Base-by-base conservation (phyloP, 371 early-diverging fungal species). In the Sporodiniella umbellata region DNA sequence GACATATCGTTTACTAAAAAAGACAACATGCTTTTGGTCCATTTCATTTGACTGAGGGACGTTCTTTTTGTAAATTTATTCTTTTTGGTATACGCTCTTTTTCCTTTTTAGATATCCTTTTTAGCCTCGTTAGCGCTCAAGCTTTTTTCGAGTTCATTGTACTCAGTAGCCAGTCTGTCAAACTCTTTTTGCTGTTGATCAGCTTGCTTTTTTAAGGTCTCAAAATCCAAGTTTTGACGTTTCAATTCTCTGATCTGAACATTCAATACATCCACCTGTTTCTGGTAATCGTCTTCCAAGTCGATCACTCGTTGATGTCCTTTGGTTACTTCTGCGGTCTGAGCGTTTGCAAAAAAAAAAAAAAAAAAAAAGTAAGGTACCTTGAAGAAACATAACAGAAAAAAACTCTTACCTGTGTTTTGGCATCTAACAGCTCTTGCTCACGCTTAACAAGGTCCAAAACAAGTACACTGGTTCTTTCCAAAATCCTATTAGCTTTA, bases 181-280 rank as follows among this genome's bases (percentile, higher is more conserved):
- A 86, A 92, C 62, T 89, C 89, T 23, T 74, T 53, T 42, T 77
- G 63, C 51, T 79, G 83, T 54, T 83, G 77, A 42, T 70, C 74
- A 6, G 86, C 86, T 66, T 92, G 91, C 64, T 87, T 86, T 71
- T 87, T 88, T 49, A 92, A 64, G 18, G 78, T 83, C 33, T 85
- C 89, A 45, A 75, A 73, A 43, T 92, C 86, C 22, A 60, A 51
- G 14, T 75, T 60, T 70, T 81, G 67, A 56, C 75, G 64, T 56
- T 80, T 68, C 39, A 78, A 61, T 48, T 76, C 71, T 42, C 67
- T 62, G 19, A 85, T 56, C 62, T 85, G 68, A 14, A 45, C 46
- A 11, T 40, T 56, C 14, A 64, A 47, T 15, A 42, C 51, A 19
- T 54, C 58, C 6, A 66, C 51, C 18, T 63, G 45, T 12, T 54